Conservation (phyloP, 2,329 filamentous ascomycete genomes). For the Ophiostoma sp. region DNA sequence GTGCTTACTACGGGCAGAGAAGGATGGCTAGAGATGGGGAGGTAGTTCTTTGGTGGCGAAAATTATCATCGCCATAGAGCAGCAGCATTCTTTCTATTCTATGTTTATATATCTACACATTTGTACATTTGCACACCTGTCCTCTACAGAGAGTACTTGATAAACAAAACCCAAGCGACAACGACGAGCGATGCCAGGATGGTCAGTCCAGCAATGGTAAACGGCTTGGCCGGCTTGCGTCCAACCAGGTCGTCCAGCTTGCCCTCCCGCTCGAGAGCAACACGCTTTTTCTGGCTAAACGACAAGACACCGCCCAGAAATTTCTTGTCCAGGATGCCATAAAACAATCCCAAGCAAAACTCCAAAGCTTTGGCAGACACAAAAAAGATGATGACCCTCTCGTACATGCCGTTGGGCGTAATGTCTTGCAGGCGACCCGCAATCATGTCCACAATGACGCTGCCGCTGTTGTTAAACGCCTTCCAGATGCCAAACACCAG, state of each 20-base stretch:
- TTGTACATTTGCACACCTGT: no score
- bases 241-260: conserved; percentile 28
- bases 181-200: conserved; percentile 28
- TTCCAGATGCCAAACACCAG: conserved; percentile 36
- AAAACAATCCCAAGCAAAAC: conserved; percentile 35
- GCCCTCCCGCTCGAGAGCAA: conserved; percentile 27
- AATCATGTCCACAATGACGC: conserved; percentile 36
- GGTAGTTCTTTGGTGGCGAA: no score
- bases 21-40: not conserved
- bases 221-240: conserved; percentile 26
- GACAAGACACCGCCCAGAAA: conserved; percentile 28
- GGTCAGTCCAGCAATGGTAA: conserved; percentile 22
- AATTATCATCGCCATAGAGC: no score
- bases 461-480: conserved; percentile 35
- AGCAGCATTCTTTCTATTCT: no score
- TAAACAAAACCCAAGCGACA: conserved; percentile 33
- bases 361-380: conserved; percentile 34
- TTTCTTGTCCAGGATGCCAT: conserved; percentile 30
- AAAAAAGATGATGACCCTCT: conserved; percentile 34
- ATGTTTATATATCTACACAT: no score
- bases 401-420: conserved; percentile 33
- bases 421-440: conserved; percentile 34
- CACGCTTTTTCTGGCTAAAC: conserved; percentile 31
- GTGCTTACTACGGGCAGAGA: not conserved
- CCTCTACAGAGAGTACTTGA: conserved; percentile 26